Evolutionary conservation across 2,329 filamentous ascomycete genomes (phyloP).

Genomic region (Acrocalymma vagum): DNA sequence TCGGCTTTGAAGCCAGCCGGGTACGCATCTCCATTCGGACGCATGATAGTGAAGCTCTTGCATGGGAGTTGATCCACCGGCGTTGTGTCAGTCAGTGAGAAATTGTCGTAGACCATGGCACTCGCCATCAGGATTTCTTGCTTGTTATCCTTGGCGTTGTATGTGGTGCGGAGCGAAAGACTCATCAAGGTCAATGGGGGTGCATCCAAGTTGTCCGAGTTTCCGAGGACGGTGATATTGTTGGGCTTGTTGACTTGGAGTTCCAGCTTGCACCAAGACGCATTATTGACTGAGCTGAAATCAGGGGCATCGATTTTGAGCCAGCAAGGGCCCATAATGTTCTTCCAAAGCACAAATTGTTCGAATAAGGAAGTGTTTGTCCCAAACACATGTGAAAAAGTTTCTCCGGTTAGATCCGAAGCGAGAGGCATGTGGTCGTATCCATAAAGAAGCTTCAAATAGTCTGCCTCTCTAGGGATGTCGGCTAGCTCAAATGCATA

Average conservation of each 20-base stretch:
- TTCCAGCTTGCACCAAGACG: slow-evolving; percentile 97
- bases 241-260: slow-evolving; percentile 81
- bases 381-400: slow-evolving; percentile 93
- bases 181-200: slow-evolving; percentile 97
- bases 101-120: slow-evolving; percentile 89
- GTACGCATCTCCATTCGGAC: slow-evolving; percentile 78
- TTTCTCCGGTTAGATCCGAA: slow-evolving; percentile 78
- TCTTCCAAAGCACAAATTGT: slow-evolving; percentile 98
- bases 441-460: slow-evolving; percentile 94
- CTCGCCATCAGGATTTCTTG: slow-evolving; percentile 94
- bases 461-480: slow-evolving; percentile 88
- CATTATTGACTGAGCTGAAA: slow-evolving; percentile 85
- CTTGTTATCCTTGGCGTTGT: slow-evolving; percentile 93
- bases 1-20: slow-evolving; percentile 87
- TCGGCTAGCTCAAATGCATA: slow-evolving; percentile 93
- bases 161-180: slow-evolving; percentile 83
- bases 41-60: slow-evolving; percentile 89
- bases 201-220: slow-evolving; percentile 81
- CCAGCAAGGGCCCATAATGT: slow-evolving; percentile 99
- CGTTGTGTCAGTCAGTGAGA: slow-evolving; percentile 86
- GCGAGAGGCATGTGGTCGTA: slow-evolving; percentile 83
- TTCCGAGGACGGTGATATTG: slow-evolving; percentile 74
- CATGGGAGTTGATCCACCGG: slow-evolving; percentile 88
- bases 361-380: slow-evolving; percentile 94
- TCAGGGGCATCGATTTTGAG: slow-evolving; percentile 87